Percentiles rank a stretch among this genome's conserved stretches.
Conservation (phyloP, 2,329 filamentous ascomycete genomes). For the Xylariaceae sp. region DNA sequence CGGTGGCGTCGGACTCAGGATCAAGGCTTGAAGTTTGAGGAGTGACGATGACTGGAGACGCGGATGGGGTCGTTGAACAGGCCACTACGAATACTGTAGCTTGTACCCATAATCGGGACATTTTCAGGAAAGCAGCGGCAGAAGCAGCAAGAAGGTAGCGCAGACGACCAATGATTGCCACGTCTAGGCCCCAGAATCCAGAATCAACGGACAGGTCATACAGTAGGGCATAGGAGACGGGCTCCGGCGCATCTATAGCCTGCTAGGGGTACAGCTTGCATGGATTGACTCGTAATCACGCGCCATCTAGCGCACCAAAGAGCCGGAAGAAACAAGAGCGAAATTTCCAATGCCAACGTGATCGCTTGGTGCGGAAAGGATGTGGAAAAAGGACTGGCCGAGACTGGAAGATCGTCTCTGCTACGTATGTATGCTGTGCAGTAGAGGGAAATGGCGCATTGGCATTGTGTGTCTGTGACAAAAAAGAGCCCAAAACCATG, state of each 20-base stretch:
- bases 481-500: constrained; percentile 13
- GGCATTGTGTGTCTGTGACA: constrained; percentile 16
- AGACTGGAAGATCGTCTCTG: constrained; percentile 37
- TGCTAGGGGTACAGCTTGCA: constrained; percentile 16
- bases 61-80: constrained; percentile 10
- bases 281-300: constrained; percentile 25
- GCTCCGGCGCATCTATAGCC: constrained; percentile 3
- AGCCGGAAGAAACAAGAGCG: constrained; percentile 11
- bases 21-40: constrained; percentile 22
- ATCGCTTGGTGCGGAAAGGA: constrained; percentile 31
- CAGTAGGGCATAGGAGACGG: constrained; percentile 3
- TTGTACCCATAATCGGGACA: too few species aligned
- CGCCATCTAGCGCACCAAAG: constrained; percentile 15
- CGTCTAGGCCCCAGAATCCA: too few species aligned
- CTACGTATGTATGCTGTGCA: constrained; percentile 13
- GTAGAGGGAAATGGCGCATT: constrained; percentile 30
- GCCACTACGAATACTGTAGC: too few species aligned
- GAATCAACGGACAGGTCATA: background rate
- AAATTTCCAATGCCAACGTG: constrained; percentile 28
- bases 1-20: constrained; percentile 35
- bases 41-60: constrained; percentile 8
- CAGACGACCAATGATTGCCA: too few species aligned
- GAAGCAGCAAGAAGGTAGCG: too few species aligned
- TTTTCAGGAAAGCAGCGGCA: constrained; percentile 7
- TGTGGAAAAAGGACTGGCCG: constrained; percentile 37